These are phyloP conservation scores for Schizopora paradoxa DNA, from an alignment of 1,284 basidiomycete species.

Conservation along the genomic window DNA sequence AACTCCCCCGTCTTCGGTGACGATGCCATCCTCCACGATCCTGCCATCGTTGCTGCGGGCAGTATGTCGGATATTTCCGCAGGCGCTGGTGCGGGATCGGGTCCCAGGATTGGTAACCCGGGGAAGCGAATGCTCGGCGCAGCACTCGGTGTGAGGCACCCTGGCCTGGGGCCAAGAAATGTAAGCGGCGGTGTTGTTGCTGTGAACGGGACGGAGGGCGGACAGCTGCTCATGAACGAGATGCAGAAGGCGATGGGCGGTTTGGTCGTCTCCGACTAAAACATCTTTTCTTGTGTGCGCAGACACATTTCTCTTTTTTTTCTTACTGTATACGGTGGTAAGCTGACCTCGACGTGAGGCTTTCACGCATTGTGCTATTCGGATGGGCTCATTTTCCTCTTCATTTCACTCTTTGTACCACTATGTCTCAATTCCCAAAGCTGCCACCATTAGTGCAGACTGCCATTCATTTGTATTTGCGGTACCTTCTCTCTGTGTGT, in stretches of 20 bases:
- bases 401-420: conserved; percentile 3
- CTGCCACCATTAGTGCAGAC: conserved; percentile 4
- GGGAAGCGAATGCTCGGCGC: conserved; percentile 81
- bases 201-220: conserved; percentile 28
- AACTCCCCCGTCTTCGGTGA: conserved; percentile 53
- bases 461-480: conserved; percentile 14
- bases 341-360: background rate
- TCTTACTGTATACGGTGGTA: background rate
- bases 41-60: conserved; percentile 58
- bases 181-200: conserved; percentile 33
- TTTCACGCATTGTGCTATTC: background rate
- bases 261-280: conserved; percentile 65
- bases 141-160: conserved; percentile 74
- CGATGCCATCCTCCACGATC: conserved; percentile 48
- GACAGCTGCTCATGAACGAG: conserved; percentile 62
- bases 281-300: background rate
- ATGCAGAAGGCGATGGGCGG: conserved; percentile 75
- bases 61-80: conserved; percentile 32
- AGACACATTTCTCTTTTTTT: background rate
- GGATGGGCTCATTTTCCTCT: background rate
- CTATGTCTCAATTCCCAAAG: background rate
- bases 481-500: conserved; percentile 5
- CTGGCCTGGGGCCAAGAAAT: conserved; percentile 56
- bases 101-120: conserved; percentile 73
- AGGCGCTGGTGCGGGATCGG: conserved; percentile 26